Evolutionary conservation across 2,329 filamentous ascomycete genomes (phyloP).

Genomic region (Colletotrichum sansevieriae): DNA sequence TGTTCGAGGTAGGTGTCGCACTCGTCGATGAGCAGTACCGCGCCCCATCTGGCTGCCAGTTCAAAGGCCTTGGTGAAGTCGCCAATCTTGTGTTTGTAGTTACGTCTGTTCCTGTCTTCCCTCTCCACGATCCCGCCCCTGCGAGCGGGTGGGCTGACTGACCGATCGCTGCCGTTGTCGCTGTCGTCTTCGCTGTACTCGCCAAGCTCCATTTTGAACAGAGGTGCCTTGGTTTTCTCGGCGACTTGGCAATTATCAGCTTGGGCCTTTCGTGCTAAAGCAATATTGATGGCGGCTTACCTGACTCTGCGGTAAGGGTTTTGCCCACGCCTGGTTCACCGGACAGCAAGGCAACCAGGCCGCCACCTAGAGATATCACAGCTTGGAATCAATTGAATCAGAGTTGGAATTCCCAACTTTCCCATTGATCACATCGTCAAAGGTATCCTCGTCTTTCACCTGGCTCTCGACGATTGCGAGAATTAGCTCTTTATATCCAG

Average conservation of each 20-base stretch:
- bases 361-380: constrained; percentile 42
- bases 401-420: constrained; percentile 52
- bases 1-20: constrained; percentile 88
- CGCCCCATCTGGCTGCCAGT: constrained; percentile 74
- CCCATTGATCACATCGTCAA: constrained; percentile 66
- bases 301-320: constrained; percentile 54
- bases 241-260: constrained; percentile 46
- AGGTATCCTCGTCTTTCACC: constrained; percentile 53
- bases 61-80: constrained; percentile 57
- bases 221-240: constrained; percentile 53
- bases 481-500: constrained; percentile 64
- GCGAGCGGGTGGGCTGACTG: too few relatives aligned
- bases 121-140: not conserved
- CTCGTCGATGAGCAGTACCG: constrained; percentile 87
- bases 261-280: not conserved
- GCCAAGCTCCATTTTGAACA: constrained; percentile 64
- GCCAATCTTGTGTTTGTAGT: constrained; percentile 30
- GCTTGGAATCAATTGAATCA: too few relatives aligned
- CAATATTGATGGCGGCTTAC: not conserved
- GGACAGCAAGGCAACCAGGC: constrained; percentile 51
- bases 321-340: constrained; percentile 54
- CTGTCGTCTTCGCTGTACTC: constrained; percentile 72
- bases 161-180: constrained; percentile 34
- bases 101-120: too few relatives aligned
- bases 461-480: constrained; percentile 63